These are phyloP conservation scores for Neurospora sp. DNA, from an alignment of 2,329 filamentous ascomycete genomes.

Conservation along the genomic window DNA sequence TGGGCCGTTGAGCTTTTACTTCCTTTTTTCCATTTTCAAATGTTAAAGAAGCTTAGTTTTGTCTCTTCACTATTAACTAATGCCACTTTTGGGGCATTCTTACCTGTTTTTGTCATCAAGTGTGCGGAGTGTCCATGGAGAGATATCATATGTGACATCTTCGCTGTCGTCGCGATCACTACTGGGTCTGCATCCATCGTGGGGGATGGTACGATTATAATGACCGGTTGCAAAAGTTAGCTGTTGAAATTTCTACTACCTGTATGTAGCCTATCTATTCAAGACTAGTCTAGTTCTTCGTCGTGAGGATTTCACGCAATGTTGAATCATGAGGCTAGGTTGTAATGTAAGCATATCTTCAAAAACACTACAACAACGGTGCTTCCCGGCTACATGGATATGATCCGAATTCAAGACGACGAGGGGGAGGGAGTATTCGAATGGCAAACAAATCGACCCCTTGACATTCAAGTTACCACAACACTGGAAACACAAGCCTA, in stretches of 20 bases:
- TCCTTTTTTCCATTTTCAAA: not conserved
- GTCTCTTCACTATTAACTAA: not conserved
- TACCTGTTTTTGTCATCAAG: not conserved
- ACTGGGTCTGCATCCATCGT: not conserved
- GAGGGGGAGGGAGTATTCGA: not conserved
- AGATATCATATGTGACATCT: not conserved
- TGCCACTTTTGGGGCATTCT: not conserved
- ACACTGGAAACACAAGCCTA: too few relatives aligned
- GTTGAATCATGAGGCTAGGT: not conserved
- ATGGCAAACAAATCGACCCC: not conserved
- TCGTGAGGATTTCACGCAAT: accelerated
- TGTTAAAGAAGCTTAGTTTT: not conserved
- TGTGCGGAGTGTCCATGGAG: not conserved
- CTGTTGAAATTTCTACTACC: not conserved
- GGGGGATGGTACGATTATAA: not conserved
- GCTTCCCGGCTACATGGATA: not conserved
- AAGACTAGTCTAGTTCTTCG: not conserved
- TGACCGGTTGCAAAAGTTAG: not conserved
- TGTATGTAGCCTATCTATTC: not conserved
- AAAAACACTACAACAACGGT: not conserved
- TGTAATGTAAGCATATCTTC: not conserved
- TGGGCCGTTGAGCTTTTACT: not conserved
- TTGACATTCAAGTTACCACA: too few relatives aligned
- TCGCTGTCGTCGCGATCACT: not conserved
- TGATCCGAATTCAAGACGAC: not conserved